These are phyloP conservation scores for Suillus spraguei DNA, from an alignment of 768 basidiomycete species.

Conservation along the genomic window DNA sequence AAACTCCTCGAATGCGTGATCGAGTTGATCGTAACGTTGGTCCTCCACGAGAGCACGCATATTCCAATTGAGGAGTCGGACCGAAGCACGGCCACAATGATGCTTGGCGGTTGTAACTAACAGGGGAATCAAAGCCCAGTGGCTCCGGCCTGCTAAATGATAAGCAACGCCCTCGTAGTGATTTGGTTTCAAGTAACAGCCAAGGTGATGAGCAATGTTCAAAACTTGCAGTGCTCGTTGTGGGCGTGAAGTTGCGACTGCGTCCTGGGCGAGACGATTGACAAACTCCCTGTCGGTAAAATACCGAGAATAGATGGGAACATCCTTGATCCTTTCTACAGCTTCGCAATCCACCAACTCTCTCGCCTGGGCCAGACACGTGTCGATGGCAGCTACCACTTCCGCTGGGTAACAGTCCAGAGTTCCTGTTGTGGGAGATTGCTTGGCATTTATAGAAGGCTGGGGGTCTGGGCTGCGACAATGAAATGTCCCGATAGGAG, in stretches of 20 bases:
- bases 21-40: slow-evolving; percentile 48
- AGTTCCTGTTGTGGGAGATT: background rate
- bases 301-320: slow-evolving; percentile 27
- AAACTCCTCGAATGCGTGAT: slow-evolving; percentile 54
- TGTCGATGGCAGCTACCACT: slow-evolving; percentile 29
- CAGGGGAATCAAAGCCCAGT: slow-evolving; percentile 54
- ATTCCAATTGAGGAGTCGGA: slow-evolving; percentile 72
- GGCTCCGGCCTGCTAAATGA: slow-evolving; percentile 45
- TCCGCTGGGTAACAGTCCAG: slow-evolving; percentile 26
- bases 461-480: slow-evolving; percentile 3
- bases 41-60: slow-evolving; percentile 61
- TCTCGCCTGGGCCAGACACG: slow-evolving; percentile 23
- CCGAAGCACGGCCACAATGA: slow-evolving; percentile 51
- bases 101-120: slow-evolving; percentile 51
- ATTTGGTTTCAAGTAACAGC: slow-evolving; percentile 50
- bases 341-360: slow-evolving; percentile 11
- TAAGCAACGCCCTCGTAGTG: slow-evolving; percentile 61
- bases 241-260: slow-evolving; percentile 39
- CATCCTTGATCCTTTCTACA: slow-evolving; percentile 20
- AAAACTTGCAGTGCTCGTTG: slow-evolving; percentile 48
- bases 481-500: slow-evolving; percentile 10
- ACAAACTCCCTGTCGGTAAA: slow-evolving; percentile 36
- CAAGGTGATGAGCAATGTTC: slow-evolving; percentile 49
- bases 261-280: slow-evolving; percentile 34
- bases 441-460: background rate